phyloP scores from a whole-genome alignment of 2,329 filamentous ascomycete species.

The Fusarium annulatum region DNA sequence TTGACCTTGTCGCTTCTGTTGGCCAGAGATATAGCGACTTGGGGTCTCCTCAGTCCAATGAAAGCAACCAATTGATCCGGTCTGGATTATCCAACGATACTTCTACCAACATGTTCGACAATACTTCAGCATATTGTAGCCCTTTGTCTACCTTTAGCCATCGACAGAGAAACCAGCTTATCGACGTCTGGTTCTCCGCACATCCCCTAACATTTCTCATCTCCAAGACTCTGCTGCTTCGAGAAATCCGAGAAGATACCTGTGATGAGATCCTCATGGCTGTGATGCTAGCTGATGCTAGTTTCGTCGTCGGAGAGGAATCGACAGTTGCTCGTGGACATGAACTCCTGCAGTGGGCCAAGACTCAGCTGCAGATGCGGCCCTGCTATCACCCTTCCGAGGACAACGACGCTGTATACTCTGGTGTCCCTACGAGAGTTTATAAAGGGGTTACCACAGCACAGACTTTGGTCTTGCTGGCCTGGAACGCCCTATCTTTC shows the following conservation, averaged over 20 bases:
- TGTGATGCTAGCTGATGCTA: conserved; percentile 54
- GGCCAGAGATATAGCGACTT: conserved; percentile 47
- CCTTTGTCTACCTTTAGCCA: conserved; percentile 47
- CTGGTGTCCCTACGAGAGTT: conserved; percentile 48
- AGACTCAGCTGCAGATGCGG: conserved; percentile 47
- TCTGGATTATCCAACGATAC: conserved; percentile 45
- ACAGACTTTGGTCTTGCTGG: conserved; percentile 51
- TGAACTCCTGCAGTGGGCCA: conserved; percentile 51
- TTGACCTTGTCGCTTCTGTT: conserved; percentile 48
- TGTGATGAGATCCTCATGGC: conserved; percentile 54
- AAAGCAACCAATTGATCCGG: conserved; percentile 44
- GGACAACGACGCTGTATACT: conserved; percentile 38
- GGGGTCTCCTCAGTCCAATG: conserved; percentile 45
- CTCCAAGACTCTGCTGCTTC: conserved; percentile 55
- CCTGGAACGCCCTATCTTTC: conserved; percentile 51
- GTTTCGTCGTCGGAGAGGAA: conserved; percentile 48
- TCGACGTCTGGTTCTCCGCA: conserved; percentile 56
- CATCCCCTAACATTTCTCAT: conserved; percentile 55
- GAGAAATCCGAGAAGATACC: conserved; percentile 52
- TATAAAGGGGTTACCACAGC: conserved; percentile 49
- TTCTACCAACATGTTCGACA: conserved; percentile 49
- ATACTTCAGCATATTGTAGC: conserved; percentile 30
- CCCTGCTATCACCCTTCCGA: conserved; percentile 35
- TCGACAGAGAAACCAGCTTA: conserved; percentile 50
- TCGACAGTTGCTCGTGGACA: conserved; percentile 44